Evolutionary conservation across 345 rosid genomes (phyloP).

Genomic region (Camelina hispida): DNA sequence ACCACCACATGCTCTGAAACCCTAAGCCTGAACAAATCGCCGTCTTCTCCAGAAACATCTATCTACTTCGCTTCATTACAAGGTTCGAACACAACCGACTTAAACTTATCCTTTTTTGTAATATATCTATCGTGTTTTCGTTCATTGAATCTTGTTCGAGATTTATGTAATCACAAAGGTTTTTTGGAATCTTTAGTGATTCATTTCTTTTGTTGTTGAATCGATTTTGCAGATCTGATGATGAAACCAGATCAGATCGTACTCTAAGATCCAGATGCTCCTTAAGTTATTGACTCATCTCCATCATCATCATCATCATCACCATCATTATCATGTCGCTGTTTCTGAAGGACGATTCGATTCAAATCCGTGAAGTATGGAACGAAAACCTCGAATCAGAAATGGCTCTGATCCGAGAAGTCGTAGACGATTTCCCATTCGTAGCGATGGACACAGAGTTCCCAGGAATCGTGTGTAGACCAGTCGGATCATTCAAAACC

Average conservation of each 20-base stretch:
- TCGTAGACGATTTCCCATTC: slow-evolving; percentile 64
- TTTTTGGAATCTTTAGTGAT: not conserved
- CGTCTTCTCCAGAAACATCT: slow-evolving; percentile 32
- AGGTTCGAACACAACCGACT: slow-evolving; percentile 22
- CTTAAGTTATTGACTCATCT: not conserved
- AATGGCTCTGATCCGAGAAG: slow-evolving; percentile 52
- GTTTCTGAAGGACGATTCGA: slow-evolving; percentile 58
- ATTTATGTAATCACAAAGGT: not conserved
- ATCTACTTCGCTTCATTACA: slow-evolving; percentile 4
- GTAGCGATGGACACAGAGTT: slow-evolving; percentile 89
- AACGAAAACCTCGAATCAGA: slow-evolving; percentile 62
- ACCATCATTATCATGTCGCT: slow-evolving; percentile 49
- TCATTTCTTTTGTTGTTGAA: slow-evolving; percentile 13
- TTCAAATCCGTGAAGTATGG: slow-evolving; percentile 79
- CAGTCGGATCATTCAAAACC: slow-evolving; percentile 58
- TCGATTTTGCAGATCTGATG: slow-evolving; percentile 25
- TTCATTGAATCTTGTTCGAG: not conserved
- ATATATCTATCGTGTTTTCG: not conserved
- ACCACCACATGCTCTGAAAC: slow-evolving; percentile 33
- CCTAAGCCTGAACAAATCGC: slow-evolving; percentile 31
- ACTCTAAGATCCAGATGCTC: slow-evolving; percentile 29
- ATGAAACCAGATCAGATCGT: slow-evolving; percentile 26
- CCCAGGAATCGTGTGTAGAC: slow-evolving; percentile 67
- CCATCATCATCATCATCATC: slow-evolving; percentile 27
- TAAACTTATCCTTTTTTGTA: not conserved